phyloP scores from a whole-genome alignment of 441 rosid species.

The Euphorbia schlechtendalii region DNA sequence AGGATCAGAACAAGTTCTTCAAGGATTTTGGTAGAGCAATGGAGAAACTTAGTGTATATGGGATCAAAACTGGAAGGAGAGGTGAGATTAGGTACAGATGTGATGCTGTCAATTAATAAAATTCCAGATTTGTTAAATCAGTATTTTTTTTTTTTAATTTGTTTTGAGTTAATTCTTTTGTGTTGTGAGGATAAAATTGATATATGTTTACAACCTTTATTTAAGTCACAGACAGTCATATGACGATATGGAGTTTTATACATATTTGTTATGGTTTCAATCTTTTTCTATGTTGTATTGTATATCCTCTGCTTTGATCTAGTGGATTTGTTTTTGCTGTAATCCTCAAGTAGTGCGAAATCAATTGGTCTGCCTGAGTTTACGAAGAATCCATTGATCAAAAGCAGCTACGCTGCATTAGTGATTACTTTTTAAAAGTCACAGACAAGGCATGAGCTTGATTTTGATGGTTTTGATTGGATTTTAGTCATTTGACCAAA shows the following conservation, averaged over 20 bases:
- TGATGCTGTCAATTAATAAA: conserved; percentile 53
- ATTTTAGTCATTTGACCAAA: not conserved
- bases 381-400: not conserved
- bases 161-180: conserved; percentile 17
- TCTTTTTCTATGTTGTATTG: too few species aligned
- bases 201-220: too few species aligned
- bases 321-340: too few species aligned
- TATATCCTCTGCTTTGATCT: too few species aligned
- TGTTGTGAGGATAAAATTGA: conserved; percentile 15
- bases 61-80: conserved; percentile 43
- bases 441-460: not conserved
- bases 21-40: conserved; percentile 46
- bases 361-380: not conserved
- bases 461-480: not conserved
- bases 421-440: not conserved
- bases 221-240: too few species aligned
- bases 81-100: conserved; percentile 61
- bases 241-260: conserved; percentile 24
- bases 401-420: too few species aligned
- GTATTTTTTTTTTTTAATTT: too few species aligned
- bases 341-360: too few species aligned
- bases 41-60: conserved; percentile 47
- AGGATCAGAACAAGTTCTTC: conserved; percentile 51
- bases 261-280: conserved; percentile 16
- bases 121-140: not conserved